Conservation (phyloP, 2,329 filamentous ascomycete species). For the Hymenoscyphus scutula region DNA sequence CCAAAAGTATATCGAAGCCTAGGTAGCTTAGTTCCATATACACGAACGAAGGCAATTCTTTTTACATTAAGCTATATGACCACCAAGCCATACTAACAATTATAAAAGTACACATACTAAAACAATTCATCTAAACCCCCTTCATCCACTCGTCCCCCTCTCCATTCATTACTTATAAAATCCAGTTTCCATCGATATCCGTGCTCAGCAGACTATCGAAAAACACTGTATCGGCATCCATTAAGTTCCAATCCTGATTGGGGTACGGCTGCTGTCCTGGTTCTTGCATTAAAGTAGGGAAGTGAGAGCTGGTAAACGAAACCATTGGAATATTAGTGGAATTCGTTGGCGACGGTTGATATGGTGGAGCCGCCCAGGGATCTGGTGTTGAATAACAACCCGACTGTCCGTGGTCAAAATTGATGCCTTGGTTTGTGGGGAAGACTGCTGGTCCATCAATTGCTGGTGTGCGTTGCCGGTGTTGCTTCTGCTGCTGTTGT, state of each 20-base stretch:
- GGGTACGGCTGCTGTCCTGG: constrained; percentile 11
- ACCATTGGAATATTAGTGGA: constrained; percentile 17
- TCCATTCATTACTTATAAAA: constrained; percentile 4
- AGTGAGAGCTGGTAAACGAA: constrained; percentile 30
- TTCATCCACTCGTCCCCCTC: neutral
- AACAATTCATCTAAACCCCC: neutral
- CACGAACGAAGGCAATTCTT: too few relatives aligned
- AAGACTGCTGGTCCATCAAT: neutral
- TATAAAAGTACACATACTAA: neutral
- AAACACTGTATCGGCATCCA: constrained; percentile 31
- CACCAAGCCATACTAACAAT: too few relatives aligned
- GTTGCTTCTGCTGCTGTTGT: neutral
- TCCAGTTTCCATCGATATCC: constrained; percentile 36
- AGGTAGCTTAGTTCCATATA: too few relatives aligned
- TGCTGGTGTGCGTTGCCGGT: neutral
- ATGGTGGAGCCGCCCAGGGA: constrained; percentile 8
- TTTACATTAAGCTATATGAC: too few relatives aligned
- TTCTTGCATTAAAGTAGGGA: constrained; percentile 19
- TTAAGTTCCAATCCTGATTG: constrained; percentile 23
- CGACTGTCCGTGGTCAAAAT: neutral
- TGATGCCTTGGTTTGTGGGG: neutral
- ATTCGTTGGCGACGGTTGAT: neutral
- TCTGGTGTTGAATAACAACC: constrained; percentile 1
- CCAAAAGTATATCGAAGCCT: too few relatives aligned
- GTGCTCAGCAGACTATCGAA: constrained; percentile 35